Evolutionary conservation across 768 basidiomycete genomes (phyloP).

Genomic region (Leccinum disarticulatum): DNA sequence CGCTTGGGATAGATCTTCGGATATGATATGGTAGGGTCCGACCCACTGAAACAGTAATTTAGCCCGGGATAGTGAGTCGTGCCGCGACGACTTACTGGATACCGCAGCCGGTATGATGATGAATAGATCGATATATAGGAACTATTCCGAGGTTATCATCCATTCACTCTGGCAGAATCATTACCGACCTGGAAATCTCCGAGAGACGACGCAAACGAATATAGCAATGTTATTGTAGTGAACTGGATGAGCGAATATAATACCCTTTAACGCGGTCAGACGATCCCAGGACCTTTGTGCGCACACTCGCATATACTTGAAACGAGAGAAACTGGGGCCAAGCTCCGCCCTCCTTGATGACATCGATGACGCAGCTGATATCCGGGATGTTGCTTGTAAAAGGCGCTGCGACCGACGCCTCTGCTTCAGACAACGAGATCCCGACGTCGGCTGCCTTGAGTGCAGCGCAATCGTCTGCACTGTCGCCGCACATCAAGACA

Average conservation of each 20-base stretch:
- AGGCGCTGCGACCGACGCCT: conserved; percentile 97
- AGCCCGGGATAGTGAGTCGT: conserved; percentile 1
- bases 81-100: conserved; percentile 63
- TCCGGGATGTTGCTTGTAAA: conserved; percentile 94
- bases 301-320: conserved; percentile 93
- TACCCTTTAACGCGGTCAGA: conserved; percentile 59
- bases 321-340: conserved; percentile 98
- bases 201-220: conserved; percentile 93
- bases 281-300: background rate
- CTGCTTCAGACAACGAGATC: conserved; percentile 93
- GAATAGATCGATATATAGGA: conserved; percentile 96
- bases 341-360: conserved; percentile 94
- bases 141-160: conserved; percentile 45
- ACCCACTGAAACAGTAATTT: conserved; percentile 64
- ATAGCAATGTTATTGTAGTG: conserved; percentile 93
- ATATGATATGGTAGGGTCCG: conserved; percentile 79
- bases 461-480: conserved; percentile 98
- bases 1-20: conserved; percentile 81
- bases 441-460: conserved; percentile 99
- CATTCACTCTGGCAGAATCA: conserved; percentile 1
- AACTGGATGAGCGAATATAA: conserved; percentile 98
- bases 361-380: conserved; percentile 92
- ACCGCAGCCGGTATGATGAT: conserved; percentile 98
- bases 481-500: conserved; percentile 98
- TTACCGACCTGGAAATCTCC: conserved; percentile 89